These are phyloP conservation scores for Amaranthus tricolor DNA, from an alignment of 179 eudicot species.

Conservation along the genomic window DNA sequence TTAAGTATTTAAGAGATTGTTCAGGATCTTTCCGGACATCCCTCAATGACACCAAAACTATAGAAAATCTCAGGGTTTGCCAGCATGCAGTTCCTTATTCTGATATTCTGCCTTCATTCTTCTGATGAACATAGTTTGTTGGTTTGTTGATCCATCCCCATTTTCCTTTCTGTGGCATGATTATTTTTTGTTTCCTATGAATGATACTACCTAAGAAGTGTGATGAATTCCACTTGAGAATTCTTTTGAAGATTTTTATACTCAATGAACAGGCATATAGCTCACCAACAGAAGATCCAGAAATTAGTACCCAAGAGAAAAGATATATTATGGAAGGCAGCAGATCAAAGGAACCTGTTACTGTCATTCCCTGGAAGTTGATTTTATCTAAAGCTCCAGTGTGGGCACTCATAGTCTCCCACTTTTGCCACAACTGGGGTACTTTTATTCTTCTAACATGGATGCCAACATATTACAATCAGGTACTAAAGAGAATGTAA, in stretches of 20 bases:
- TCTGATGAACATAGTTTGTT: background rate
- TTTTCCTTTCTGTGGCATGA: background rate
- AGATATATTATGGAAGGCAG: slow-evolving; percentile 62
- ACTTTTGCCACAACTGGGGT: slow-evolving; percentile 94
- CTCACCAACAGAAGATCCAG: slow-evolving; percentile 81
- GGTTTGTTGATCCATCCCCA: too few species aligned
- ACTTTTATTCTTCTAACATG: slow-evolving; percentile 90
- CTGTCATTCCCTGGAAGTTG: slow-evolving; percentile 82
- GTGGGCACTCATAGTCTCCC: slow-evolving; percentile 97
- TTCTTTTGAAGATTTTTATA: background rate
- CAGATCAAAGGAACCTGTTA: slow-evolving; percentile 65
- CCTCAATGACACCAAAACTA: background rate
- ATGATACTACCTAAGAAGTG: background rate
- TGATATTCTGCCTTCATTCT: background rate
- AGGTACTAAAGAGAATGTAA: slow-evolving; percentile 40
- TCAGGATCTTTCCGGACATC: background rate
- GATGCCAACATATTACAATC: slow-evolving; percentile 97
- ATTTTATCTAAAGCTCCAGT: slow-evolving; percentile 89
- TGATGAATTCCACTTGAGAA: background rate
- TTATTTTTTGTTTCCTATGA: background rate
- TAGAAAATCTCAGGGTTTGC: background rate
- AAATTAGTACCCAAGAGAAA: slow-evolving; percentile 63
- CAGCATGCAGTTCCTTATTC: background rate
- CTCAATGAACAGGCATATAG: slow-evolving; percentile 58
- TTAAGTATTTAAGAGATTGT: background rate